Evolutionary conservation across 192 early-diverging fungal genomes (phyloP).

Genomic region (Backusella tarrabulga): DNA sequence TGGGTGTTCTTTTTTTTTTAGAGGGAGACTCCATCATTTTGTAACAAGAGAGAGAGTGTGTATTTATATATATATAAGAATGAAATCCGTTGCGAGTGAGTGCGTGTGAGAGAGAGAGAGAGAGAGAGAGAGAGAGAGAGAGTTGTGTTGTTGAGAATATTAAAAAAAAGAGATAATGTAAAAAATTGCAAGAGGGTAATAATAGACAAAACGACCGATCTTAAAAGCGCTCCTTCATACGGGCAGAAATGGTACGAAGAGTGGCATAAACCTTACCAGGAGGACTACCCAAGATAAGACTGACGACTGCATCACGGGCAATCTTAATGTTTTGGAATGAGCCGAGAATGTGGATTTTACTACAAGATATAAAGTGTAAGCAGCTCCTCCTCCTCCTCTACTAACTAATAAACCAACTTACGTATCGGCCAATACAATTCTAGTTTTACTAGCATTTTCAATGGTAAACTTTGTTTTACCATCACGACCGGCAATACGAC

Average conservation of each 20-base stretch:
- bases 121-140: neutral
- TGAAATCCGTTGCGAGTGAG: neutral
- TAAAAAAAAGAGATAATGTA: neutral
- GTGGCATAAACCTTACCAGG: constrained; percentile 97
- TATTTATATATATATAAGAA: neutral
- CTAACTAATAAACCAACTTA: constrained; percentile 27
- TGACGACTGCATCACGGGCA: constrained; percentile 89
- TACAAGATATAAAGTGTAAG: constrained; percentile 4
- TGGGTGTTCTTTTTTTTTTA: neutral
- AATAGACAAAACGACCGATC: neutral
- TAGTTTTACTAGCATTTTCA: constrained; percentile 94
- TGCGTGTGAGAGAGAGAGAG: neutral
- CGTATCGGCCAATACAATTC: constrained; percentile 96
- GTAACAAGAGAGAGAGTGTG: neutral
- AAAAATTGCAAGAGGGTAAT: no score
- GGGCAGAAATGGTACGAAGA: constrained; percentile 78
- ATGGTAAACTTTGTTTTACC: constrained; percentile 98
- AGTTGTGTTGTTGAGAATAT: neutral
- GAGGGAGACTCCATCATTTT: neutral
- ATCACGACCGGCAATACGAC: constrained; percentile 96
- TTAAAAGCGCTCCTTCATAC: constrained; percentile 96
- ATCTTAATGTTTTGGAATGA: constrained; percentile 97
- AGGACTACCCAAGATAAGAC: constrained; percentile 89
- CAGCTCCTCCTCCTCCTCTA: no score
- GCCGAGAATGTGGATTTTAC: constrained; percentile 94